Evolutionary conservation across 768 basidiomycete species (phyloP).

Genomic region (Pleurotus sapidus): DNA sequence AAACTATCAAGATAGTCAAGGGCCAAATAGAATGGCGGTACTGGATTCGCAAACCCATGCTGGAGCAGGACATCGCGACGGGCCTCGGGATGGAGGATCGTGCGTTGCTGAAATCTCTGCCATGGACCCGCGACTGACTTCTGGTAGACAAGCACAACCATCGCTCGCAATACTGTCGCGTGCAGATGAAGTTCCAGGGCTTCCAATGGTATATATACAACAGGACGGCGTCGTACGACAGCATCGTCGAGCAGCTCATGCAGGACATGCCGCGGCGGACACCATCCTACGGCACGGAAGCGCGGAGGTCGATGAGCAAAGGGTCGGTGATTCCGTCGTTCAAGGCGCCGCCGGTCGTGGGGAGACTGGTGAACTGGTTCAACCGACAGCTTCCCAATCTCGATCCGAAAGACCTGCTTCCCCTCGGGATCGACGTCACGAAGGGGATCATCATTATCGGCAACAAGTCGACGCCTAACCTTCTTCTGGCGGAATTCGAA

Average conservation of each 20-base stretch:
- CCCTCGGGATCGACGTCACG: slow-evolving; percentile 73
- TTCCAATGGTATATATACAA: slow-evolving; percentile 95
- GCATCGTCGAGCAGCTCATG: slow-evolving; percentile 77
- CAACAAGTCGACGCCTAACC: slow-evolving; percentile 78
- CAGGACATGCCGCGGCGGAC: slow-evolving; percentile 31
- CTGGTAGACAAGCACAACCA: slow-evolving; percentile 30
- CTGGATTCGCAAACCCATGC: slow-evolving; percentile 81
- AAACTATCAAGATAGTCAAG: slow-evolving; percentile 81
- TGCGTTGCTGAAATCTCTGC: slow-evolving; percentile 27
- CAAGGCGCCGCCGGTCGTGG: slow-evolving; percentile 33
- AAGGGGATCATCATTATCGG: slow-evolving; percentile 85
- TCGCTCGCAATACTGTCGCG: slow-evolving; percentile 64
- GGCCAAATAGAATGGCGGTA: slow-evolving; percentile 91
- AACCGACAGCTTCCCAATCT: slow-evolving; percentile 64
- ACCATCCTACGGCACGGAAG: slow-evolving; percentile 33
- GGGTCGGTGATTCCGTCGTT: slow-evolving; percentile 26
- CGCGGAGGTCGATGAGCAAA: slow-evolving; percentile 34
- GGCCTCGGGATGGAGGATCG: slow-evolving; percentile 48
- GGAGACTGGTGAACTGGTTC: slow-evolving; percentile 47
- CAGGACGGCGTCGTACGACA: slow-evolving; percentile 83
- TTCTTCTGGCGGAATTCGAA: slow-evolving; percentile 81
- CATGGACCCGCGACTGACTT: neutral
- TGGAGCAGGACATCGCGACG: slow-evolving; percentile 64
- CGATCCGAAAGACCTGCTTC: slow-evolving; percentile 82
- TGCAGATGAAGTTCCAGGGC: slow-evolving; percentile 78